Evolutionary conservation across 208 protist species (phyloP), one percentile per base, ranked within the genome.

Genomic region (Phytomonas serpens): DNA sequence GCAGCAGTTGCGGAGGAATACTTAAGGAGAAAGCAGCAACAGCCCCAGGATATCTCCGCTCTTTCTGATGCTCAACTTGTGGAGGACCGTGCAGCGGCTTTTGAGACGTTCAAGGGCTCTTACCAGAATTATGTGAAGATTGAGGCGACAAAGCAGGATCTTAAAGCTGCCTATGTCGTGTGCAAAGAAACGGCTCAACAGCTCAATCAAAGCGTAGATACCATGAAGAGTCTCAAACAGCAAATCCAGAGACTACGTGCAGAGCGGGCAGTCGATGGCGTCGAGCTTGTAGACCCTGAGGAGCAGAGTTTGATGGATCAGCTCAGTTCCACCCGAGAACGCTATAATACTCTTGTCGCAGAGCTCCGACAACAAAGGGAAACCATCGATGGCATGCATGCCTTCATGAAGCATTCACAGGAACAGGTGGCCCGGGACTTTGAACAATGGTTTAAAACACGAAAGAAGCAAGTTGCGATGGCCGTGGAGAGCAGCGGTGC

Each of bases 91-190:
- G 78, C 90, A 2, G 74, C 77, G 65, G 89, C 90, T 34, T 93
- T 96, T 67, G 93, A 97, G 68, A 76, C 84, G 3, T 97, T 97
- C 79, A 93, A 87, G 47, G 77, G 78, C 29, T 92, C 87, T 23
- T 97, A 93, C 75, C 74, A 84, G 29, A 81, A 91, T 0, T 92
- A 85, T 68, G 78, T 83, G 33, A 81, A 89, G 76, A 73, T 96
- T 33, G 90, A 95, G 70, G 74, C 57, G 32, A 89, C 76, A 33
- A 96, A 97, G 74, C 70, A 69, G 37, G 80, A 86, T 37, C 78
- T 96, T 27, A 87, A 87, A 73, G 69, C 52, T 23, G 76, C 76
- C 66, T 95, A 91, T 70, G 89, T 89, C 16, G 40, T 71, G 4
- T 95, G 90, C 73, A 93, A 95, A 67, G 51, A 57, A 9, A 86